Conservation (phyloP, 495 filamentous ascomycete genomes). For the Penicillium herquei region DNA sequence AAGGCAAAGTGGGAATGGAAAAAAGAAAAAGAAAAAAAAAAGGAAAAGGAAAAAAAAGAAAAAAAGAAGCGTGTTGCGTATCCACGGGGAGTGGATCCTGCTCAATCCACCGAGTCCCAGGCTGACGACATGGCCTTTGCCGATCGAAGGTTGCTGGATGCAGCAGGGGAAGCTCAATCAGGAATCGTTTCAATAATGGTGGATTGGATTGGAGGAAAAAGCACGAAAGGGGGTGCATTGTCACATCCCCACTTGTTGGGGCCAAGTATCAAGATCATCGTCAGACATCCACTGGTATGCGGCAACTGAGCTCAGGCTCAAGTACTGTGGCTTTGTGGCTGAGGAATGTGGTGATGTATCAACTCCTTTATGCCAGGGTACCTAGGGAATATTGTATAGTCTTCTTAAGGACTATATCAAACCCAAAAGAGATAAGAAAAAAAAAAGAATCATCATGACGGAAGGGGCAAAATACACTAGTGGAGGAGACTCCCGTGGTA, state of each 20-base stretch:
- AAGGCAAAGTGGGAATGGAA: constrained; percentile 3
- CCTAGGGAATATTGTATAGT: not conserved
- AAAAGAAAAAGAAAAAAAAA: constrained; percentile 1
- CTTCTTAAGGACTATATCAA: not conserved
- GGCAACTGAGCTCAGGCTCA: constrained; percentile 4
- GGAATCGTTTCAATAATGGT: not conserved
- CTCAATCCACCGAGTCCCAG: constrained; percentile 9
- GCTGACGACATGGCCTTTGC: constrained; percentile 11
- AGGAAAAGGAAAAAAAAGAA: not conserved
- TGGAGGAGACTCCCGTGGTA: constrained; percentile 12
- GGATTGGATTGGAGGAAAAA: constrained; percentile 5
- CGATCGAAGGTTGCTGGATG: constrained; percentile 15
- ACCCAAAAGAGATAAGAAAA: not conserved
- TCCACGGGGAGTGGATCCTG: constrained; percentile 9
- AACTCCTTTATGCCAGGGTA: not conserved
- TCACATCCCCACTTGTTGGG: constrained; percentile 17
- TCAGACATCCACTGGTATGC: constrained; percentile 18
- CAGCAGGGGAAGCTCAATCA: constrained; percentile 8
- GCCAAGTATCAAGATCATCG: constrained; percentile 21
- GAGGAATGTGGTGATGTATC: constrained; percentile 1
- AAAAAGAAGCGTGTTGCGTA: constrained; percentile 1
- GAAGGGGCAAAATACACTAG: constrained; percentile 36
- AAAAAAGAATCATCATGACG: constrained; percentile 29
- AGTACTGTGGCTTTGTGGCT: constrained; percentile 18
- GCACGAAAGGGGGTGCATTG: constrained; percentile 16